Evolutionary conservation across 768 basidiomycete genomes (phyloP).

Genomic region (Macrolepiota dolichaula): DNA sequence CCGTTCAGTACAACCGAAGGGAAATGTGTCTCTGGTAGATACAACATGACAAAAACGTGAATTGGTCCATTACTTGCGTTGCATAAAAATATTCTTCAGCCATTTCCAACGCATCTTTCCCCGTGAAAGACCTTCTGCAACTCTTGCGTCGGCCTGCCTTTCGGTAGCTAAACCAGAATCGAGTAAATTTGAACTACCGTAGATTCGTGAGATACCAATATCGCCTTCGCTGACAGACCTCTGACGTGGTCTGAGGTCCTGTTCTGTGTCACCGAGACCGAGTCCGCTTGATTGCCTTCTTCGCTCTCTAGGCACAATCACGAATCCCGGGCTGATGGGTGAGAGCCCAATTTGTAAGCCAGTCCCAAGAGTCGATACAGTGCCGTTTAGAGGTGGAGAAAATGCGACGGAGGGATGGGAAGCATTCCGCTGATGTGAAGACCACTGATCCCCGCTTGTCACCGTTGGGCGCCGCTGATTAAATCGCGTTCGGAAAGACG

Average conservation of each 20-base stretch:
- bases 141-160: not conserved
- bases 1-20: not conserved
- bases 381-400: constrained; percentile 30
- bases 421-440: constrained; percentile 2
- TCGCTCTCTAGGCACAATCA: constrained; percentile 55
- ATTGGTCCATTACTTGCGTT: not conserved
- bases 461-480: constrained; percentile 1
- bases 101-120: constrained; percentile 22
- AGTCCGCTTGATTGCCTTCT: constrained; percentile 40
- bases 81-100: constrained; percentile 20
- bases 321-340: constrained; percentile 75
- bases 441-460: not conserved
- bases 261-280: constrained; percentile 17
- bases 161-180: not conserved
- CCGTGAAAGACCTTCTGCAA: not conserved
- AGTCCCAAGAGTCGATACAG: constrained; percentile 35
- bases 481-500: not conserved
- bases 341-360: constrained; percentile 78
- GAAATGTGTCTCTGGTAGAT: not conserved
- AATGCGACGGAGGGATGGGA: constrained; percentile 16
- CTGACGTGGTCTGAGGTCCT: constrained; percentile 22
- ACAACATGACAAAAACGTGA: not conserved
- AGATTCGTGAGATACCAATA: constrained; percentile 14
- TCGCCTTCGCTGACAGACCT: constrained; percentile 55
- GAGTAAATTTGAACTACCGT: not conserved